phyloP scores from a whole-genome alignment of 2,329 filamentous ascomycete species.

The Phialophora tarda region DNA sequence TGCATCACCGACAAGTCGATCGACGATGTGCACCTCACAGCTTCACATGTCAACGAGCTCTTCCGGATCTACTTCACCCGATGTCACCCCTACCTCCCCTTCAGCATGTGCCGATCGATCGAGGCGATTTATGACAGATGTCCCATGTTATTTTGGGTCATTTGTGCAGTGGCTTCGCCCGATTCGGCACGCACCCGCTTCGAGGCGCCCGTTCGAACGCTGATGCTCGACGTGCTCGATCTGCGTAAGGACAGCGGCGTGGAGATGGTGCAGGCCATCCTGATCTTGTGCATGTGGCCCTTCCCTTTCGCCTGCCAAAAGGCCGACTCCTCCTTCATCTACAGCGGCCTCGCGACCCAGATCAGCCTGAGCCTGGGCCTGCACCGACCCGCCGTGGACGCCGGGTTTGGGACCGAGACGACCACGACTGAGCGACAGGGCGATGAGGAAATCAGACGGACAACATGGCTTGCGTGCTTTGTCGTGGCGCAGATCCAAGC shows the following conservation, averaged over 20 bases:
- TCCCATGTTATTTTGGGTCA: conserved; percentile 27
- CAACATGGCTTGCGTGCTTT: conserved; percentile 39
- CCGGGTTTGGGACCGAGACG: conserved; percentile 32
- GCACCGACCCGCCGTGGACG: conserved; percentile 37
- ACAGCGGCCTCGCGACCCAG: conserved; percentile 35
- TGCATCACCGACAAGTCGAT: conserved; percentile 15
- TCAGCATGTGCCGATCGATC: conserved; percentile 19
- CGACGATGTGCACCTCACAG: conserved; percentile 21
- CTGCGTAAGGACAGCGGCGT: conserved; percentile 31
- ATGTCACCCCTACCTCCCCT: conserved; percentile 28
- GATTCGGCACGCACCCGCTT: conserved; percentile 11
- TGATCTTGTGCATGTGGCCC: conserved; percentile 40
- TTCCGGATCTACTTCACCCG: conserved; percentile 28
- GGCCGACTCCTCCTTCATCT: conserved; percentile 32
- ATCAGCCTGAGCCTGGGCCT: conserved; percentile 37
- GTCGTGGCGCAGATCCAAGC: conserved; percentile 31
- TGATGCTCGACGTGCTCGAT: conserved; percentile 30
- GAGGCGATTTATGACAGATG: conserved; percentile 22
- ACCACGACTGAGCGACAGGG: conserved; percentile 15
- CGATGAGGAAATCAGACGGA: conserved; percentile 28
- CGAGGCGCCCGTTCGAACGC: conserved; percentile 29
- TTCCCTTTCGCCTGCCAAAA: conserved; percentile 37
- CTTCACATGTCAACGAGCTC: conserved; percentile 22
- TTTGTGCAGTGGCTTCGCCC: conserved; percentile 23
- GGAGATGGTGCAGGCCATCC: conserved; percentile 37